Percentiles rank a stretch among this genome's conserved stretches.
These are phyloP conservation scores for Cladophialophora immunda DNA, from an alignment of 2,329 filamentous ascomycete genomes.

Conservation along the genomic window DNA sequence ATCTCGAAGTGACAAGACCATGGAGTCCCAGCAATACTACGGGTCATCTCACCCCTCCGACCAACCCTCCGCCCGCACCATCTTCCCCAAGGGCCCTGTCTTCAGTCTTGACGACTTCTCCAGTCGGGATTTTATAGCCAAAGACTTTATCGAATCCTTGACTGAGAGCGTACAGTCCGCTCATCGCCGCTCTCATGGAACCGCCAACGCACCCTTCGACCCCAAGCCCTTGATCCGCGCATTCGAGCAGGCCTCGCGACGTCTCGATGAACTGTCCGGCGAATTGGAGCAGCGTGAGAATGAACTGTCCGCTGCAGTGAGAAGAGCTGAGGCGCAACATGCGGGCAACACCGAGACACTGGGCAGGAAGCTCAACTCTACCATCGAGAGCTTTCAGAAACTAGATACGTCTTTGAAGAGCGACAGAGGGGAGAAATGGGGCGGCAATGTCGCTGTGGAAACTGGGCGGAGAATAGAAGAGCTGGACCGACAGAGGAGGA, in stretches of 20 bases:
- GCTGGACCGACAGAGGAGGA: slow-evolving; percentile 86
- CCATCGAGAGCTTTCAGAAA: slow-evolving; percentile 89
- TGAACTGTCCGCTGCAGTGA: slow-evolving; percentile 86
- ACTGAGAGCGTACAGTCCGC: slow-evolving; percentile 83
- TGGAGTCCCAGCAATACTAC: slow-evolving; percentile 32
- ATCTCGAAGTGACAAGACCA: slow-evolving; percentile 14
- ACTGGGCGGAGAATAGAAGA: slow-evolving; percentile 95
- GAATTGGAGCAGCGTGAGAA: slow-evolving; percentile 91
- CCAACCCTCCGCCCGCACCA: slow-evolving; percentile 62
- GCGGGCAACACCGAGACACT: slow-evolving; percentile 88
- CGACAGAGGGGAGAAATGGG: slow-evolving; percentile 49
- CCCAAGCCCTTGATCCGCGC: slow-evolving; percentile 95
- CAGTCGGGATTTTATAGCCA: slow-evolving; percentile 93
- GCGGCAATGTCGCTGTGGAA: slow-evolving; percentile 90
- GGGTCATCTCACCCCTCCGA: slow-evolving; percentile 27
- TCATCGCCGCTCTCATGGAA: slow-evolving; percentile 73
- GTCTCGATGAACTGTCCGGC: slow-evolving; percentile 66
- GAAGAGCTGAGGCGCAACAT: slow-evolving; percentile 90
- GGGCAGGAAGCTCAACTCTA: slow-evolving; percentile 87
- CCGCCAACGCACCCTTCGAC: slow-evolving; percentile 72
- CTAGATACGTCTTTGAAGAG: slow-evolving; percentile 82
- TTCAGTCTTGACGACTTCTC: slow-evolving; percentile 91
- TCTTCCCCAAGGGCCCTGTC: slow-evolving; percentile 80
- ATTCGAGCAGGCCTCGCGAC: slow-evolving; percentile 75
- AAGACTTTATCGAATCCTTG: slow-evolving; percentile 94